These are phyloP conservation scores for Lenzites betulinus DNA, from an alignment of 768 basidiomycete genomes.

Conservation along the genomic window DNA sequence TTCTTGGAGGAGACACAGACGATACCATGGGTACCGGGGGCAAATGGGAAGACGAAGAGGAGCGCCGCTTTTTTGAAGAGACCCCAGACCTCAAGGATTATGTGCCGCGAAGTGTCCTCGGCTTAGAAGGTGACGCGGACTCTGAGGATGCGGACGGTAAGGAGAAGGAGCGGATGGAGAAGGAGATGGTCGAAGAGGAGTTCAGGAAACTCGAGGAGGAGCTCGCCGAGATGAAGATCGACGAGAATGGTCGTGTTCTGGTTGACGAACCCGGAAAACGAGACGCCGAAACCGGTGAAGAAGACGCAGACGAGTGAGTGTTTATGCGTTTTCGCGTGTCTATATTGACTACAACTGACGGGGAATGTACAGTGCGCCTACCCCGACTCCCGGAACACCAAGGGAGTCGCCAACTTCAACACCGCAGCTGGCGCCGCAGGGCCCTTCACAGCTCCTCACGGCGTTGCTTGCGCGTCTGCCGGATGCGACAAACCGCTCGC, in stretches of 20 bases:
- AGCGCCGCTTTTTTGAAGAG: constrained; percentile 91
- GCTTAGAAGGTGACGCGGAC: constrained; percentile 51
- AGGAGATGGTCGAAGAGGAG: constrained; percentile 65
- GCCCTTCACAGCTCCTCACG: constrained; percentile 91
- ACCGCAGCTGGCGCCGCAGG: constrained; percentile 78
- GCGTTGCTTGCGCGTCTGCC: constrained; percentile 88
- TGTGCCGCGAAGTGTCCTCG: constrained; percentile 85
- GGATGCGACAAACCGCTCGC: constrained; percentile 86
- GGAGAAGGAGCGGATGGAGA: constrained; percentile 50
- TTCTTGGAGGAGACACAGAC: constrained; percentile 35
- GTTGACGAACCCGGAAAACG: constrained; percentile 25
- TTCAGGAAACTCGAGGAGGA: constrained; percentile 78
- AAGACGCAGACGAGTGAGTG: constrained; percentile 49
- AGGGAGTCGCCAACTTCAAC: constrained; percentile 57
- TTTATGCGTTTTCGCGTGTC: not conserved
- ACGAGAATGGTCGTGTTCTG: constrained; percentile 30
- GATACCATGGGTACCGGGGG: constrained; percentile 53
- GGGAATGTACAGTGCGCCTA: constrained; percentile 41
- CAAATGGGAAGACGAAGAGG: constrained; percentile 99
- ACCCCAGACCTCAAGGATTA: constrained; percentile 89
- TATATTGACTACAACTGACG: not conserved
- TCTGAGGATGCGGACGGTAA: constrained; percentile 42
- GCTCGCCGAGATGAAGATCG: constrained; percentile 59
- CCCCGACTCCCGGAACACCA: constrained; percentile 70
- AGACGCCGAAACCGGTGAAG: constrained; percentile 36